Conservation (phyloP, 2,329 filamentous ascomycete species). For the Penicillium sp. region DNA sequence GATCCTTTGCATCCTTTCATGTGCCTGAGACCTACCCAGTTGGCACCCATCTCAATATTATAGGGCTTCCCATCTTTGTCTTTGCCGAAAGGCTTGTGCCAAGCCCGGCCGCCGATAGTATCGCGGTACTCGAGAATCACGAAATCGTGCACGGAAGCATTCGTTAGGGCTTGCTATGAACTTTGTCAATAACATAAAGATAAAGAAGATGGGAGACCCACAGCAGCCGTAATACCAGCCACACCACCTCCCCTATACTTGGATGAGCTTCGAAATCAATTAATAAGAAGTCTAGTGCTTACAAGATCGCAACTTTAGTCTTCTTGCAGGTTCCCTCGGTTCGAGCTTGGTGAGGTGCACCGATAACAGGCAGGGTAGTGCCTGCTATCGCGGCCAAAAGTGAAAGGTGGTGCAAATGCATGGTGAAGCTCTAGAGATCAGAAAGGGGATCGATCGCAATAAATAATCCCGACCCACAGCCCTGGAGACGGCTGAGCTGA, state of each 20-base stretch:
- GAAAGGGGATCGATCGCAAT: not conserved
- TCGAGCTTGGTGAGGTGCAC: slow-evolving; percentile 12
- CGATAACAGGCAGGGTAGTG: slow-evolving; percentile 8
- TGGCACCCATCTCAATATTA: slow-evolving; percentile 18
- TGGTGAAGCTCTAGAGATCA: not conserved
- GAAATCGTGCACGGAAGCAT: slow-evolving; percentile 21
- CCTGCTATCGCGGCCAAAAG: slow-evolving; percentile 14
- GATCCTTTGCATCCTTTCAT: not conserved
- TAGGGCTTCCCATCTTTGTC: slow-evolving; percentile 16
- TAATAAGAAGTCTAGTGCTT: not conserved
- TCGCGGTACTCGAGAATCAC: slow-evolving; percentile 19
- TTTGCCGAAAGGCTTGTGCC: slow-evolving; percentile 15
- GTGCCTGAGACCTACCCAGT: slow-evolving; percentile 7
- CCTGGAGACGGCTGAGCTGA: not conserved
- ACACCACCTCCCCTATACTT: slow-evolving; percentile 17
- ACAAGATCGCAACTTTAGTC: slow-evolving; percentile 21
- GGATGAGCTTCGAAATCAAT: not conserved
- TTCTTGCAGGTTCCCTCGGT: slow-evolving; percentile 18
- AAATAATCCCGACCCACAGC: not conserved
- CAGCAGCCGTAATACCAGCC: slow-evolving; percentile 20
- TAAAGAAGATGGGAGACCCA: not conserved
- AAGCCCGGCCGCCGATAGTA: slow-evolving; percentile 16
- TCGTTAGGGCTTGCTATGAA: slow-evolving; percentile 17
- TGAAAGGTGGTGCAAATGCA: slow-evolving; percentile 15
- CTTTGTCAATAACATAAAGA: not conserved